Evolutionary conservation across 2,329 filamentous ascomycete species (phyloP), one percentile per base, ranked within the genome.

Genomic region (Penicillium sp.): DNA sequence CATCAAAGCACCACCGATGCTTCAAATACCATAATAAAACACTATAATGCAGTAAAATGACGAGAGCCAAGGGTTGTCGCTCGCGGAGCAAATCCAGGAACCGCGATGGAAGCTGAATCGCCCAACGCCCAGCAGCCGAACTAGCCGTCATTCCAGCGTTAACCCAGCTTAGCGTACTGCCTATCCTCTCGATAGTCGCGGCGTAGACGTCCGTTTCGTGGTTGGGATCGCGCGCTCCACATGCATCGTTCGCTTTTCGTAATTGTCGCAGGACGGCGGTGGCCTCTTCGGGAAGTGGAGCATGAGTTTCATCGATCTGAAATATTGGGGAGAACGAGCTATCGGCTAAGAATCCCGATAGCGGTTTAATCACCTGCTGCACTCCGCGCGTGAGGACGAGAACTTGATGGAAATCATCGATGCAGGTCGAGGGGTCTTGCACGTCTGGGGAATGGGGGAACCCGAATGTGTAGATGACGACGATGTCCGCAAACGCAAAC

Each of bases 1-100:
- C 87, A 35, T 85, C 81, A 11, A 90, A 74, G 83, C 87, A 90
- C 88, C 88, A 90, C 8, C 67, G 67, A 31, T 87, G 76, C 27
- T 79, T 72, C 58, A 88, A 81, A 59, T 85, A 78, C 43, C 81
- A 80, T 62, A 87, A 84, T 22, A 90, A 76, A 49, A 78, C 24
- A 86, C 79, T 64, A 85, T 85, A 62, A 86, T 84, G 68, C 80
- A 89, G 42, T 81, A 84, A 42, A 82, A 84, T 22, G 81, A 87
- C 87, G 19, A 88, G 63, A 0, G 76, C 72, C 48, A 76, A 61
- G 0, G 73, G 73, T 27, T 71, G 68, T 21, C 71, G 71, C 54
- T 76, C 72, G 9, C 71, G 66, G 14, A 77, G 47, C n/a, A 71
- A 59, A 33, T 77, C 72, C 49, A 77, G 57, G 50, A 71, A 78